Conservation (phyloP, 495 filamentous ascomycete genomes). For the Penicillium paxilli region DNA sequence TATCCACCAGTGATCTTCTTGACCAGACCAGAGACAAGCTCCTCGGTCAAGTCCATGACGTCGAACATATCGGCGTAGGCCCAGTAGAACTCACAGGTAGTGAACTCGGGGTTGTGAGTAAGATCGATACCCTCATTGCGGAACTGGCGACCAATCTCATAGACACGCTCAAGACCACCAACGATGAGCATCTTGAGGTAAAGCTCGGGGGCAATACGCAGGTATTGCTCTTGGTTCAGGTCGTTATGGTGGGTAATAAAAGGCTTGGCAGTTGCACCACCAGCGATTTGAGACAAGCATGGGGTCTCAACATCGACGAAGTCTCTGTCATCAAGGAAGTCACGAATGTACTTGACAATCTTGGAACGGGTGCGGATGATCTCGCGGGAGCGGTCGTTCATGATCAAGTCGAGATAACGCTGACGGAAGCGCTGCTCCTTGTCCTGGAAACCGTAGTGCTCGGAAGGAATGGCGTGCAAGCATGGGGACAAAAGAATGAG, state of each 20-base stretch:
- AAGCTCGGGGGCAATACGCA: slow-evolving; percentile 92
- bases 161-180: slow-evolving; percentile 88
- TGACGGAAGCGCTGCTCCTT: slow-evolving; percentile 90
- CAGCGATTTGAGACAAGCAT: slow-evolving; percentile 95
- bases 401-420: slow-evolving; percentile 91
- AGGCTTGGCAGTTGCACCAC: slow-evolving; percentile 93
- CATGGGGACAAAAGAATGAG: slow-evolving; percentile 85
- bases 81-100: slow-evolving; percentile 95
- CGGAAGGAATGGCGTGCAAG: slow-evolving; percentile 87
- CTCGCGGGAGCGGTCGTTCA: slow-evolving; percentile 82
- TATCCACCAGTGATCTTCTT: slow-evolving; percentile 85
- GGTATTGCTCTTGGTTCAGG: slow-evolving; percentile 85
- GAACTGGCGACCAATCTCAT: slow-evolving; percentile 90
- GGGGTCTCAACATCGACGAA: slow-evolving; percentile 75
- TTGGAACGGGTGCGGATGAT: slow-evolving; percentile 81
- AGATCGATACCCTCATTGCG: slow-evolving; percentile 94
- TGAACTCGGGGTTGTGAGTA: slow-evolving; percentile 99
- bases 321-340: slow-evolving; percentile 68
- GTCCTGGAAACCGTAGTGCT: slow-evolving; percentile 92
- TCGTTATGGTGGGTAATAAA: slow-evolving; percentile 97
- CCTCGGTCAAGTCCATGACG: slow-evolving; percentile 90
- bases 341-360: slow-evolving; percentile 81
- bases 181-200: slow-evolving; percentile 97
- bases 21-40: slow-evolving; percentile 88
- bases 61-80: slow-evolving; percentile 94